Percentiles rank a stretch among this genome's conserved stretches.
Conservation (phyloP, 2,329 filamentous ascomycete genomes). For the Capronia americana region DNA sequence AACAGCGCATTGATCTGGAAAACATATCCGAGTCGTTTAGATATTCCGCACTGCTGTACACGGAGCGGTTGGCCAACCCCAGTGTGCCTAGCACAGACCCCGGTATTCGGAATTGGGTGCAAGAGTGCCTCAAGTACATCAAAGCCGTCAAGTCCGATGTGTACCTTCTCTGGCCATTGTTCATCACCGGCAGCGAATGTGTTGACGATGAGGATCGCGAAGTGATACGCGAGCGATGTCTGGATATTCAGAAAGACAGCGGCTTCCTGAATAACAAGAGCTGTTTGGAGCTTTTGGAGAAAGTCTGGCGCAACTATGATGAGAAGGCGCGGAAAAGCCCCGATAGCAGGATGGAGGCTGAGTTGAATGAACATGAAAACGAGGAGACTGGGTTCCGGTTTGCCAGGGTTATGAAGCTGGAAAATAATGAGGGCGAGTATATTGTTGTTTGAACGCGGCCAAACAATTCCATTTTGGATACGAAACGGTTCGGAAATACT, state of each 20-base stretch:
- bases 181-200: constrained; percentile 88
- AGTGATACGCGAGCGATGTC: constrained; percentile 78
- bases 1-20: constrained; percentile 74
- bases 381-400: constrained; percentile 45
- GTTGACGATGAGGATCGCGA: constrained; percentile 79
- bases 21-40: constrained; percentile 91
- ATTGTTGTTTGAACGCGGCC: constrained; percentile 45
- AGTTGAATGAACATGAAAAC: background rate
- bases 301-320: constrained; percentile 67
- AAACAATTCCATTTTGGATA: background rate
- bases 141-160: constrained; percentile 81
- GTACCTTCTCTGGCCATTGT: constrained; percentile 91
- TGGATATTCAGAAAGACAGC: constrained; percentile 84
- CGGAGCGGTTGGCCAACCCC: constrained; percentile 82
- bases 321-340: constrained; percentile 8
- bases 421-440: constrained; percentile 48
- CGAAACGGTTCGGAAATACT: background rate
- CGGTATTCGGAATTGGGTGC: constrained; percentile 83
- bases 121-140: constrained; percentile 82
- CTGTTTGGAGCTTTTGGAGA: constrained; percentile 82
- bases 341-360: background rate
- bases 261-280: constrained; percentile 94
- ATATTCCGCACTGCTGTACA: constrained; percentile 86
- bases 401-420: constrained; percentile 47
- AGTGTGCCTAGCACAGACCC: constrained; percentile 73